Evolutionary conservation across 768 basidiomycete genomes (phyloP).

Genomic region (Pluteus cervinus): DNA sequence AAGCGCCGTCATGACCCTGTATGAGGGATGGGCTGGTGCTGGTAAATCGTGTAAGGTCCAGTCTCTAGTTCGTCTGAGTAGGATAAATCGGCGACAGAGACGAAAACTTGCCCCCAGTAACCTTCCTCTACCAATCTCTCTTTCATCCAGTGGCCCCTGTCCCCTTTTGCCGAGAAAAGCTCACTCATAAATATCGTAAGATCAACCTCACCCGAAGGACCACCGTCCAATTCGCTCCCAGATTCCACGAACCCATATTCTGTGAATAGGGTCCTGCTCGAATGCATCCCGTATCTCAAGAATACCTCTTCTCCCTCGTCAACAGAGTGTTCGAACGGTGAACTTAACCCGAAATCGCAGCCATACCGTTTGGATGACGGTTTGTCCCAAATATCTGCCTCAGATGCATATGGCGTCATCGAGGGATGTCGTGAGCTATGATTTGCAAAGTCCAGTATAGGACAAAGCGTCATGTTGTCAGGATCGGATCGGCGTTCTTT

Average conservation of each 20-base stretch:
- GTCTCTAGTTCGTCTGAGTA: slow-evolving; percentile 40
- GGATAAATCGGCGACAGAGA: slow-evolving; percentile 1
- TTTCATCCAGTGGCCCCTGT: slow-evolving; percentile 40
- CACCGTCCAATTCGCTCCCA: slow-evolving; percentile 17
- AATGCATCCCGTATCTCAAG: slow-evolving; percentile 76
- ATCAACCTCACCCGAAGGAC: slow-evolving; percentile 51
- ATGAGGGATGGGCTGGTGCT: slow-evolving; percentile 68
- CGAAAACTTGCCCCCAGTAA: slow-evolving; percentile 74
- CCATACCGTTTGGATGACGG: slow-evolving; percentile 28
- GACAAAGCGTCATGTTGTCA: slow-evolving; percentile 83
- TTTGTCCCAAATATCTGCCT: slow-evolving; percentile 28
- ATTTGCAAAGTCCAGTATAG: slow-evolving; percentile 89
- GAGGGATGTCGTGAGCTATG: slow-evolving; percentile 43
- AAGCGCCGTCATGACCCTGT: slow-evolving; percentile 67
- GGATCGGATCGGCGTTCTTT: slow-evolving; percentile 41
- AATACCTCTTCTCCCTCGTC: slow-evolving; percentile 58
- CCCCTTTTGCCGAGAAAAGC: slow-evolving; percentile 39
- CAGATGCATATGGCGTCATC: slow-evolving; percentile 35
- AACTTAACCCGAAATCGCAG: slow-evolving; percentile 45
- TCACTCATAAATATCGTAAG: slow-evolving; percentile 48
- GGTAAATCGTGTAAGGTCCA: slow-evolving; percentile 71
- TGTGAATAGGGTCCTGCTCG: slow-evolving; percentile 70
- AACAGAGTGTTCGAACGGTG: slow-evolving; percentile 37
- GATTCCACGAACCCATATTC: slow-evolving; percentile 86
- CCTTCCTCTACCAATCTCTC: slow-evolving; percentile 50